Percentiles rank a stretch among this genome's conserved stretches.
phyloP scores from a whole-genome alignment of 768 basidiomycete species.

The Cubamyces sp. region DNA sequence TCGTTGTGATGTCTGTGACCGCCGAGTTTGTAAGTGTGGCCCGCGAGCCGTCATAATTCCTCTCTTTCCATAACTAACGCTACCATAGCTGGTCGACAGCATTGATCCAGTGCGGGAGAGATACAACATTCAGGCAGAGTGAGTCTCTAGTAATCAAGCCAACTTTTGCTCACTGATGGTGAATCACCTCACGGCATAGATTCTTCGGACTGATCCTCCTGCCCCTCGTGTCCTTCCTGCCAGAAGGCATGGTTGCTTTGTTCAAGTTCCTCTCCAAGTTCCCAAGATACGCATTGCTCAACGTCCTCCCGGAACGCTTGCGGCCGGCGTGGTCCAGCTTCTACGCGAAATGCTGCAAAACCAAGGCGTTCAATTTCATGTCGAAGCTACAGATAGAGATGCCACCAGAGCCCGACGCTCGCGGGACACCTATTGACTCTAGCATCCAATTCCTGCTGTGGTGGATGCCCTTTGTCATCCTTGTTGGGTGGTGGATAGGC shows the following conservation, averaged over 20 bases:
- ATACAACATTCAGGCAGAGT: slow-evolving; percentile 56
- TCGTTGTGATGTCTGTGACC: slow-evolving; percentile 67
- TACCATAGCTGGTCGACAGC: slow-evolving; percentile 60
- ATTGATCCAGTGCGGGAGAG: slow-evolving; percentile 55
- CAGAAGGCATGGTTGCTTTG: slow-evolving; percentile 63
- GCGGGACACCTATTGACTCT: slow-evolving; percentile 73
- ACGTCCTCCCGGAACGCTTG: too few relatives aligned
- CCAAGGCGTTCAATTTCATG: slow-evolving; percentile 60
- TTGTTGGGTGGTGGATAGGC: slow-evolving; percentile 68
- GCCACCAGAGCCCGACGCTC: slow-evolving; percentile 40
- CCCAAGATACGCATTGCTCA: too few relatives aligned
- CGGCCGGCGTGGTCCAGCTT: too few relatives aligned
- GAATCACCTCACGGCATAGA: slow-evolving; percentile 35
- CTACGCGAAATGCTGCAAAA: too few relatives aligned
- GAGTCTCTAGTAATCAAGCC: slow-evolving; percentile 16
- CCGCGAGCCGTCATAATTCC: not conserved
- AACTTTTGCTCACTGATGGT: not conserved
- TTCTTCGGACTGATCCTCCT: slow-evolving; percentile 77
- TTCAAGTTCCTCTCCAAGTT: not conserved
- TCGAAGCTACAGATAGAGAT: slow-evolving; percentile 46
- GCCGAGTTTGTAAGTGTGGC: slow-evolving; percentile 63
- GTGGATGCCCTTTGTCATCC: slow-evolving; percentile 74
- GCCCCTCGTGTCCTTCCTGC: slow-evolving; percentile 72
- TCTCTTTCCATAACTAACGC: not conserved
- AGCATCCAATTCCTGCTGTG: slow-evolving; percentile 78